Evolutionary conservation across 805 yeast species (phyloP).

Genomic region (Saccharomycopsis vini): DNA sequence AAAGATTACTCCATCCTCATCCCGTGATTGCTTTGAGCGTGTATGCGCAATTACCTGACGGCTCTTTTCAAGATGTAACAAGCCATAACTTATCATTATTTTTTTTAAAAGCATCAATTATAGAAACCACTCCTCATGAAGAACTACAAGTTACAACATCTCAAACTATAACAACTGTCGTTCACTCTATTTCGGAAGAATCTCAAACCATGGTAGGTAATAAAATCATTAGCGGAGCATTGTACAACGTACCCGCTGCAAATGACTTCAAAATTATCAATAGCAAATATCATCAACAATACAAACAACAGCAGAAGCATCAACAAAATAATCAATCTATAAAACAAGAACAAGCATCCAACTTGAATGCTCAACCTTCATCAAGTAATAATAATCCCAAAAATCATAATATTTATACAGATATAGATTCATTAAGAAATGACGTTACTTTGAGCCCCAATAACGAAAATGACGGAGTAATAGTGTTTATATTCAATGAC

Average conservation of each 20-base stretch:
- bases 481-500: conserved; percentile 14
- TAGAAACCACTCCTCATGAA: conserved; percentile 1
- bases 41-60: neutral
- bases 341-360: too few relatives aligned
- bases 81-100: conserved; percentile 5
- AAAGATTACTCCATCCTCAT: conserved; percentile 13
- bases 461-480: conserved; percentile 1
- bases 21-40: conserved; percentile 13
- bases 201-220: conserved; percentile 1
- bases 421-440: neutral
- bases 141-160: neutral
- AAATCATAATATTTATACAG: neutral
- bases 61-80: conserved; percentile 1
- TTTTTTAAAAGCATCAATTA: conserved; percentile 3
- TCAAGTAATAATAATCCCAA: neutral
- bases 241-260: conserved; percentile 3
- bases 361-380: neutral
- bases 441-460: neutral
- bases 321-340: too few relatives aligned
- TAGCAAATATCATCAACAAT: neutral
- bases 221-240: conserved; percentile 5
- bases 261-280: conserved; percentile 8
- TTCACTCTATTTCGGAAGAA: neutral
- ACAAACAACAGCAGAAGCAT: too few relatives aligned
- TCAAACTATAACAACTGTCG: too few relatives aligned